Conservation (phyloP, 164 flowering plant genomes). For the Malania oleifera region DNA sequence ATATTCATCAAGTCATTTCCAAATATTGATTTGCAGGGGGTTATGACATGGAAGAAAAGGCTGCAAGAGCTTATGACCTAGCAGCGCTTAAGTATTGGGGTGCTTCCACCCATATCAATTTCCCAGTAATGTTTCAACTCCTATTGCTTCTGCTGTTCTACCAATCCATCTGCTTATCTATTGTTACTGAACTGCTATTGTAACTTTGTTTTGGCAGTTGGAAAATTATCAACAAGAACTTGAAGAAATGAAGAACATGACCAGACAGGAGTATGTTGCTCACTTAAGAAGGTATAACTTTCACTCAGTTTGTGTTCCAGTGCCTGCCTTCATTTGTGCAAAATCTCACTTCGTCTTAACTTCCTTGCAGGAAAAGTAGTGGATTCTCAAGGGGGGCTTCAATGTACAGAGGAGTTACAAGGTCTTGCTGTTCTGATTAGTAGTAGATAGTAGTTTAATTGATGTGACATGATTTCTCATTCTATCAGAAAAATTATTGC, state of each 20-base stretch:
- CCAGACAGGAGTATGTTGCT: conserved; percentile 63
- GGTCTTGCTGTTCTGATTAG: conserved; percentile 24
- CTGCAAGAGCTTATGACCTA: conserved; percentile 71
- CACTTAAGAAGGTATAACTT: conserved; percentile 48
- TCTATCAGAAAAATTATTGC: not conserved
- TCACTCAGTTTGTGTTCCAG: not conserved
- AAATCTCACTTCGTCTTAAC: not conserved
- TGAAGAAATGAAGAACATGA: conserved; percentile 68
- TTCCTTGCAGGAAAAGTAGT: conserved; percentile 55
- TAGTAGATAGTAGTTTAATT: not conserved
- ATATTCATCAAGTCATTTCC: conserved; percentile 9
- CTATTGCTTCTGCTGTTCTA: not conserved
- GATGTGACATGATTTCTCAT: not conserved
- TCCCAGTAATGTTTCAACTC: conserved; percentile 34
- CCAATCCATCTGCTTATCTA: not conserved
- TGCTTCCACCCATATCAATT: conserved; percentile 59
- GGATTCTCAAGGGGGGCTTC: conserved; percentile 80
- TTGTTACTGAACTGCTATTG: not conserved
- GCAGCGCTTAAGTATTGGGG: conserved; percentile 82
- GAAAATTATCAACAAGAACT: conserved; percentile 54
- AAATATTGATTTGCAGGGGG: conserved; percentile 42
- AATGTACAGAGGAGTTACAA: conserved; percentile 71
- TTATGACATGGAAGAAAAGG: conserved; percentile 73
- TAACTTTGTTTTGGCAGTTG: conserved; percentile 25
- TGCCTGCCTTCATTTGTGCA: not conserved